Base-by-base conservation (phyloP, 768 basidiomycete species). In the Rhodotorula taiwanensis region DNA sequence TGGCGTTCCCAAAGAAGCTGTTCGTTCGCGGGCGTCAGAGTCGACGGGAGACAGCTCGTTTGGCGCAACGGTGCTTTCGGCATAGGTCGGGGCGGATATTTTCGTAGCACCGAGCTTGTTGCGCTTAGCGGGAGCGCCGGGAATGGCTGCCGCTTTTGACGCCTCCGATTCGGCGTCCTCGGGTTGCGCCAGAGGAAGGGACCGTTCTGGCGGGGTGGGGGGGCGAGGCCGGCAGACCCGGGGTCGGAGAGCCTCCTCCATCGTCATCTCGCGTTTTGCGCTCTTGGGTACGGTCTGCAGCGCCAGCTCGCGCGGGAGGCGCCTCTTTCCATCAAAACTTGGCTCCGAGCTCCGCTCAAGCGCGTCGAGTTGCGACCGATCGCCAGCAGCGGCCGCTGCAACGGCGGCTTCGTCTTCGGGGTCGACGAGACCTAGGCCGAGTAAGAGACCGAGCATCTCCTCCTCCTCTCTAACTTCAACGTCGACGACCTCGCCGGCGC, bases 391-490 rank as follows among this genome's bases (percentile, higher is more conserved):
- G 10, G 36, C 36, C 9, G 36, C 36, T 16, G 36, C 9, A 11
- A 11, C 25, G 2, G 31, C 43, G 18, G 8, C 55, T 3, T 41
- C 55, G 34, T 41, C 36, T 13, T 49, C 55, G 21, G 47, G 36
- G 11, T 44, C 25, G 5, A 31, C 64, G 15, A 65, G 18, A 7
- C 59, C 64, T 15, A 65, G 48, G 10, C 64, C 64, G 23, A 59
- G 52, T 27, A 65, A 42, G 3, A 60, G 30, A 6, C 64, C 58
- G 20, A 60, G 49, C 64, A 65, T 65, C 53, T 65, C 64, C 25
- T 65, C 64, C 48, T 65, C 64, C 49, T 65, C 64, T 16, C 39
- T 21, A 21, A 68, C 66, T 14, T 68, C 49, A 10, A 63, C 62
- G 25, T 68, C 61, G 44, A 68, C 62, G 39, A 39, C 43, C 47